Evolutionary conservation across 2,329 filamentous ascomycete species (phyloP), one percentile per base, ranked within the genome.

Genomic region (Arachnomyces sp.): DNA sequence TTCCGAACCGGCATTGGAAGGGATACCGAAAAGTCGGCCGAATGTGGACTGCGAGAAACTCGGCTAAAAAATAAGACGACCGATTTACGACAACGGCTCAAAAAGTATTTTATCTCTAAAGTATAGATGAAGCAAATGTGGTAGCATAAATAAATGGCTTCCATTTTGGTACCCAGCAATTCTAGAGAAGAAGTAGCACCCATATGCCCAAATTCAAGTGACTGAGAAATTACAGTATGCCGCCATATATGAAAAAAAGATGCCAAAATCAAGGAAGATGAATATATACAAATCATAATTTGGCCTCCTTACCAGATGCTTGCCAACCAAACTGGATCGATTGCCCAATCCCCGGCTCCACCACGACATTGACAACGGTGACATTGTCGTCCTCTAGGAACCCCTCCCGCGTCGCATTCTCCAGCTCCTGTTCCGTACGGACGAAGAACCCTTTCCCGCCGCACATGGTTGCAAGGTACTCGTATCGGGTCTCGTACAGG

Each of bases 1-100:
- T 65, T 72, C 52, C 82, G 78, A 1, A 77, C 44, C 13, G 69
- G 64, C 3, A 52, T 47, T 3, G 80, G 80, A 7, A 84, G 66
- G n/a, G 17, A 58, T 49, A 17, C 63, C 53, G 56, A 77, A 80
- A 13, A 63, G 28, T 11, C 50, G 48, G 7, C 34, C 47, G 7
- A 53, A 48, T 31, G 45, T 54, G 18, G 47, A 49, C 11, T 49
- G 43, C 42, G 52, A 52, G 16, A 38, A 47, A 13, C 49, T 30
- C 9, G 21, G 5, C 5, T 25, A 9, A 25, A 25, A 25, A 25
- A 25, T 25, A 9, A 25, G 21, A 9, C 33, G 7, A 35, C 18
- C 5, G 16, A 35, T 15, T 14, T 7, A 35, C 16, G 4, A 14
- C 13, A 16, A 35, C 17, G 31, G 6, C 49, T 44, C 17, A 25